Conservation (phyloP, 306 rosid species). For the Comarum palustre region DNA sequence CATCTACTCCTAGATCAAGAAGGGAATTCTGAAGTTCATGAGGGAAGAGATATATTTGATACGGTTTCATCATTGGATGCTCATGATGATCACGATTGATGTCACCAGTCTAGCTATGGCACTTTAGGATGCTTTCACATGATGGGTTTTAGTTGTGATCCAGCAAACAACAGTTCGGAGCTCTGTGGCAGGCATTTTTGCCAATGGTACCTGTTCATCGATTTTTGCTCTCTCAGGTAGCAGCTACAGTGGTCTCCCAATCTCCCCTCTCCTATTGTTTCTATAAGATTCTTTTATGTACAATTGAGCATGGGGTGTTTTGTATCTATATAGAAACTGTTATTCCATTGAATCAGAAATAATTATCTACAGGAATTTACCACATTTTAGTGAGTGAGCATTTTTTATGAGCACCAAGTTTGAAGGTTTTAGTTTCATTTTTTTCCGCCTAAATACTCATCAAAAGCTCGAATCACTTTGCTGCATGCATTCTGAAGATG, state of each 20-base stretch:
- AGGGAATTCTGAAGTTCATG: conserved; percentile 32
- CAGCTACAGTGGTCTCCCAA: conserved; percentile 21
- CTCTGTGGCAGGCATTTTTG: conserved; percentile 7
- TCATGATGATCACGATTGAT: neutral
- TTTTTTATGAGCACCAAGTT: neutral
- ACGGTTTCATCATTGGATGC: conserved; percentile 4
- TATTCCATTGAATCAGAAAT: conserved; percentile 15
- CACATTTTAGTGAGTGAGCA: conserved; percentile 5
- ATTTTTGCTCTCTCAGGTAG: conserved; percentile 25
- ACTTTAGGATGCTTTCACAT: neutral
- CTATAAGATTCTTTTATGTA: conserved; percentile 34
- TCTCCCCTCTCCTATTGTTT: neutral
- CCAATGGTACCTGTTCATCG: conserved; percentile 18
- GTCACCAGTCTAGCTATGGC: neutral
- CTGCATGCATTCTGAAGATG: neutral
- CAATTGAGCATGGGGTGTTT: conserved; percentile 38
- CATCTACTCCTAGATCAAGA: conserved; percentile 42
- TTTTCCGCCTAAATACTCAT: neutral
- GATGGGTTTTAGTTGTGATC: conserved; percentile 11
- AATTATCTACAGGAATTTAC: neutral
- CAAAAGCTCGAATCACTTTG: neutral
- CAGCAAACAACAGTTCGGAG: conserved; percentile 18
- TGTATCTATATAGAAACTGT: conserved; percentile 38
- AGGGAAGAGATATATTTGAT: conserved; percentile 12
- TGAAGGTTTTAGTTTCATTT: neutral